Base-by-base conservation (phyloP, 2,329 filamentous ascomycete species). In the Pyrenophora graminea region DNA sequence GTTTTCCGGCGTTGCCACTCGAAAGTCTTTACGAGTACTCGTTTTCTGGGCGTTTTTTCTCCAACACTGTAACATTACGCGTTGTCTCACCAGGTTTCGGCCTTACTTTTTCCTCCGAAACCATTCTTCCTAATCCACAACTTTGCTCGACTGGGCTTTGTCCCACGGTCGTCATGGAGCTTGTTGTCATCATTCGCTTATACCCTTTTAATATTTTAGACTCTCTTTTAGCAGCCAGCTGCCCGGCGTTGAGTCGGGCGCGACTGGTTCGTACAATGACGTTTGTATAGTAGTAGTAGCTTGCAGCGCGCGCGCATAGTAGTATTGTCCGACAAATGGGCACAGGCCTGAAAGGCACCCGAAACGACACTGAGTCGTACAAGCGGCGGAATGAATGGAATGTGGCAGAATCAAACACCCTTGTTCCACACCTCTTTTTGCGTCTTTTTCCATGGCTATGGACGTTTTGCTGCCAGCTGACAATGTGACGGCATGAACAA, bases 201-300 rank as follows among this genome's bases (percentile, higher is more conserved):
- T 67, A 58, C 56, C 59, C 59, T 67, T 30, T 65, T 70, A 69
- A 70, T 71, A 53, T 65, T 69, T 69, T 72, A 71, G 66, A 72
- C 68, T 52, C 67, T 72, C 69, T 51, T 41, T 63, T 71, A 57
- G 67, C 64, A 25, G 62, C 41, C 59, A 53, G 43, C 19, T 44
- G 51, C 19, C 38, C 53, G 58, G 48, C 39, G 45, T 48, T 42
- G 27, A 36, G 38, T 51, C 48, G 48, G 37, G 32, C 48, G 31
- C 19, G 44, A 39, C 31, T 52, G 61, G 61, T 48, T 50, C 56
- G 66, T 64, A 51, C 44, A 38, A 70, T 64, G 59, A 69, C 63
- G 52, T 60, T 71, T 72, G 68, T 72, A 72, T 57, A 71, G 60
- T 72, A 70, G 61, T 70, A 70, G 42, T 47, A 47, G 44, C 33